Conservation (phyloP, 2,329 filamentous ascomycete species). For the Talaromyces amestolkiae region DNA sequence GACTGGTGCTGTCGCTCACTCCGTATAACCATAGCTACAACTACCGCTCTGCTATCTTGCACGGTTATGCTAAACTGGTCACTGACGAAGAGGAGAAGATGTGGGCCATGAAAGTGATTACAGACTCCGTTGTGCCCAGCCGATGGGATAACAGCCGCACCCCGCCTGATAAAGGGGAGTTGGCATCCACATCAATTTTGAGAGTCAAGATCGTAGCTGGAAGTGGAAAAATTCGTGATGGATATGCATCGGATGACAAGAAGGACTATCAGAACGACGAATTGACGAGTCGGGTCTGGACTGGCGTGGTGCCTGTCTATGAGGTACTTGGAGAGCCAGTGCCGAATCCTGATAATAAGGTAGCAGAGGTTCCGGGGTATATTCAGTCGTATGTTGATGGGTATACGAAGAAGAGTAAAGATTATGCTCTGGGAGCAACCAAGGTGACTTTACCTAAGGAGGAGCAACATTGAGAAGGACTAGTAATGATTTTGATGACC, state of each 20-base stretch:
- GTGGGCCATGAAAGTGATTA: slow-evolving; percentile 76
- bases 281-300: slow-evolving; percentile 55
- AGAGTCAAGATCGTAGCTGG: slow-evolving; percentile 67
- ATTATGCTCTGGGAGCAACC: slow-evolving; percentile 42
- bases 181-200: slow-evolving; percentile 71
- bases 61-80: slow-evolving; percentile 70
- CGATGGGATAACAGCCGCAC: slow-evolving; percentile 68
- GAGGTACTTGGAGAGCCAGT: slow-evolving; percentile 63
- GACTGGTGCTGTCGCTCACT: slow-evolving; percentile 74
- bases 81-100: slow-evolving; percentile 67
- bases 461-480: slow-evolving; percentile 10
- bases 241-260: slow-evolving; percentile 61
- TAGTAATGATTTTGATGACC: neutral
- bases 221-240: slow-evolving; percentile 71
- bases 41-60: slow-evolving; percentile 76
- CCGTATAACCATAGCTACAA: slow-evolving; percentile 82
- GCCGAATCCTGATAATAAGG: slow-evolving; percentile 57
- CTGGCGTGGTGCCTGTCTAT: slow-evolving; percentile 64
- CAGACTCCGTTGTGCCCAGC: slow-evolving; percentile 66
- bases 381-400: slow-evolving; percentile 54
- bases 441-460: slow-evolving; percentile 26
- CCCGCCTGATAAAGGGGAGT: slow-evolving; percentile 70
- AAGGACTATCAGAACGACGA: slow-evolving; percentile 52
- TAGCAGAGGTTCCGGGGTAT: slow-evolving; percentile 61
- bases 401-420: slow-evolving; percentile 45